A percentile compares a stretch with the other conserved stretches of the same genome.
Evolutionary conservation across 768 basidiomycete genomes (phyloP).

Genomic region (Fistulinella prunicolor): DNA sequence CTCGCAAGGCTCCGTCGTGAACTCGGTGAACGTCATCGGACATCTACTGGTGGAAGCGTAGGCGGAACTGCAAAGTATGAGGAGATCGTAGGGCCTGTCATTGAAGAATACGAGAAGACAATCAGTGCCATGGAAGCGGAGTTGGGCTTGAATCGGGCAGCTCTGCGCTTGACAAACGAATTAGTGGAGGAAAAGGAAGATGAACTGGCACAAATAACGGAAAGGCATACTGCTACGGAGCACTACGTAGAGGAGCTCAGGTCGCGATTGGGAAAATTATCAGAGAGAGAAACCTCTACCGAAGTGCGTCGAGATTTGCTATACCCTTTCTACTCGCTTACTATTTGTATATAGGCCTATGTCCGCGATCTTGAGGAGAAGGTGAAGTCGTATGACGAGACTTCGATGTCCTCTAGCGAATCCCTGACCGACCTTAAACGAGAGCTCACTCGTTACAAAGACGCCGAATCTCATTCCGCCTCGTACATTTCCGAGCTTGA

Average conservation of each 20-base stretch:
- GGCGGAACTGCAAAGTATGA: slow-evolving; percentile 78
- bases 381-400: slow-evolving; percentile 82
- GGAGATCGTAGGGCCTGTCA: slow-evolving; percentile 94
- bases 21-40: slow-evolving; percentile 69
- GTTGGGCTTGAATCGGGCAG: slow-evolving; percentile 80
- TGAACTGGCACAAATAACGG: slow-evolving; percentile 61
- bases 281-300: slow-evolving; percentile 86
- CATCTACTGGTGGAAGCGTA: slow-evolving; percentile 53
- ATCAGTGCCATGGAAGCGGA: slow-evolving; percentile 94
- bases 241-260: slow-evolving; percentile 86
- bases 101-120: slow-evolving; percentile 98
- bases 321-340: not conserved
- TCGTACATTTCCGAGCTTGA: slow-evolving; percentile 89
- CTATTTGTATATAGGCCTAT: slow-evolving; percentile 61
- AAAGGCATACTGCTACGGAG: slow-evolving; percentile 75
- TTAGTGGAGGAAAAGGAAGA: slow-evolving; percentile 90
- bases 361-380: slow-evolving; percentile 92
- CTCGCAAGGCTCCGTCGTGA: slow-evolving; percentile 77
- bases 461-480: slow-evolving; percentile 65
- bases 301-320: slow-evolving; percentile 55
- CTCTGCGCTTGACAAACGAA: slow-evolving; percentile 87
- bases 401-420: slow-evolving; percentile 68
- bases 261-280: slow-evolving; percentile 71
- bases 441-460: slow-evolving; percentile 76
- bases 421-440: slow-evolving; percentile 81